Percentiles rank a stretch among this genome's conserved stretches.
phyloP scores from a whole-genome alignment of 2,329 filamentous ascomycete genomes.

The Rutstroemia sp. region DNA sequence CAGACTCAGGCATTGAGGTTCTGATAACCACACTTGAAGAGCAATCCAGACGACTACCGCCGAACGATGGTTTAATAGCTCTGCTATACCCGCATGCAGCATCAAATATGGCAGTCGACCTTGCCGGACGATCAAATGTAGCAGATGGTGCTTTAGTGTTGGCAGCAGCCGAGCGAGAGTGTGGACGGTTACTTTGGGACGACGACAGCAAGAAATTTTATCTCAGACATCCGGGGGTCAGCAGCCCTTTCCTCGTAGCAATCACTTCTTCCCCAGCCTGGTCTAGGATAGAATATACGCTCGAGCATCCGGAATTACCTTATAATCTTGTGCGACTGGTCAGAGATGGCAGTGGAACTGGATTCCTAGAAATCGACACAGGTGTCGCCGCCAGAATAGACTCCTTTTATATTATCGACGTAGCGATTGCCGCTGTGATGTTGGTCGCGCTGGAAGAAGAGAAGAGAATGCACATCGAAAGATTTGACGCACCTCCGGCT shows the following conservation, averaged over 20 bases:
- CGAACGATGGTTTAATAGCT: slow-evolving; percentile 58
- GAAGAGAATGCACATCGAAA: slow-evolving; percentile 42
- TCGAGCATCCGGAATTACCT: slow-evolving; percentile 57
- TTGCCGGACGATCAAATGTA: slow-evolving; percentile 31
- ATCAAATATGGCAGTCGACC: slow-evolving; percentile 53
- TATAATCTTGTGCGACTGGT: slow-evolving; percentile 53
- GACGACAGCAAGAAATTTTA: slow-evolving; percentile 52
- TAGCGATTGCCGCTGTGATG: slow-evolving; percentile 52
- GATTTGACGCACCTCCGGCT: slow-evolving; percentile 51
- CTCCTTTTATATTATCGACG: slow-evolving; percentile 54
- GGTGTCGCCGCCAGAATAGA: slow-evolving; percentile 52
- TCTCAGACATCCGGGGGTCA: slow-evolving; percentile 55
- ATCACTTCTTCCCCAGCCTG: slow-evolving; percentile 51
- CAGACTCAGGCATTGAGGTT: slow-evolving; percentile 35
- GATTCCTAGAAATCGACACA: slow-evolving; percentile 54
- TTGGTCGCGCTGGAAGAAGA: slow-evolving; percentile 52
- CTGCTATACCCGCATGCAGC: slow-evolving; percentile 61
- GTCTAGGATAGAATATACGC: slow-evolving; percentile 55
- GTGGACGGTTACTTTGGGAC: slow-evolving; percentile 66
- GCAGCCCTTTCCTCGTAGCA: slow-evolving; percentile 55
- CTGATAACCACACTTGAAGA: slow-evolving; percentile 52
- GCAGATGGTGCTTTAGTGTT: slow-evolving; percentile 53
- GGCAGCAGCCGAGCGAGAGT: slow-evolving; percentile 59
- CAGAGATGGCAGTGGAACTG: slow-evolving; percentile 50
- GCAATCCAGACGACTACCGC: slow-evolving; percentile 43